Evolutionary conservation across 148 eudicot species (phyloP), one percentile per base, ranked within the genome.

Genomic region (Oxyria digyna): DNA sequence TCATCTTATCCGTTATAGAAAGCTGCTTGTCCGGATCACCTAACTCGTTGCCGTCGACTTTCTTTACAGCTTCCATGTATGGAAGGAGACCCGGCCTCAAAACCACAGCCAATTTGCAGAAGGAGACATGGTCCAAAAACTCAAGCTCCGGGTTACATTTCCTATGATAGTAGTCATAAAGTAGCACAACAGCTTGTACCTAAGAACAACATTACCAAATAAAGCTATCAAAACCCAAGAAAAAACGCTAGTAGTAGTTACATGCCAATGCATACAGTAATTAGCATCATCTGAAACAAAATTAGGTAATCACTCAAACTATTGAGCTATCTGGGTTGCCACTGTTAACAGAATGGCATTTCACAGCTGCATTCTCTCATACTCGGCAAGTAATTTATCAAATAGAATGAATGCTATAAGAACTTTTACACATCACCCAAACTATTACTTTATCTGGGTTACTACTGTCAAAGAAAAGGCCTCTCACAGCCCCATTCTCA

Each of bases 141-240:
- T 78, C 80, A 33, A 79, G 75, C 43, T 75, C 72, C n/a, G 76
- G 86, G 32, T 86, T 69, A 27, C 54, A 78, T 77, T 83, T 87
- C 70, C 89, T 76, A 68, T 87, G 94, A 82, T 89, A 88, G 71
- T 93, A 93, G 78, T 88, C 87, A 84, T 93, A 89, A 45, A 93
- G 91, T 71, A 93, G 67, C 77, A 88, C 98, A 62, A 85, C 95
- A 50, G 98, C 96, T 77, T 89, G 92, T 77, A 89, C 79, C 98
- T 93, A 79, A 72, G 62, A 23, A 29, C 15, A 33, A 17, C 8
- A 59, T 59, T 59, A 14, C 65, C 38, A 29, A 13, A 59, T 27
- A 10, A 29, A 31, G 38, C 9, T 27, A 15, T 27, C 29, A 59
- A 27, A 43, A 27, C 65, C 65, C n/a, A 27, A 14, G 8, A 59